Evolutionary conservation across 208 protist genomes (phyloP).

Genomic region (Acanthamoeba sp.): DNA sequence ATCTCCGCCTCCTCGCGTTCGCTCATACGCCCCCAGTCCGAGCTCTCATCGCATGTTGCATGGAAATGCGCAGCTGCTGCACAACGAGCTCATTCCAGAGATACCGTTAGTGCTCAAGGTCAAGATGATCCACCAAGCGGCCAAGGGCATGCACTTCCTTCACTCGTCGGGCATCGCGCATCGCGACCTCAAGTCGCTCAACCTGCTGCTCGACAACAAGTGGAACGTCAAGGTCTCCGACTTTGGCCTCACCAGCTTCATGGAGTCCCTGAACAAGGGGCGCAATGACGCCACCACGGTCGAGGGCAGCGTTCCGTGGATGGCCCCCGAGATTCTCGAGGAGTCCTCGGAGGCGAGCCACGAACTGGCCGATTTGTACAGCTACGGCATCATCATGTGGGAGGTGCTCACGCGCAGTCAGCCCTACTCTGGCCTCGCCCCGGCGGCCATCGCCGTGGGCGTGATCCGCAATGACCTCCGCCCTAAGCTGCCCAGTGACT

Average conservation of each 20-base stretch:
- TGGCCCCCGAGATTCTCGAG: conserved; percentile 59
- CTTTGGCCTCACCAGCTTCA: conserved; percentile 43
- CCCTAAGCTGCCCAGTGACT: conserved; percentile 9
- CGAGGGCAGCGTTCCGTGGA: conserved; percentile 53
- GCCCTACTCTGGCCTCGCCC: conserved; percentile 17
- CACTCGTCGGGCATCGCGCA: conserved; percentile 49
- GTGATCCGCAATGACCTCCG: conserved; percentile 49
- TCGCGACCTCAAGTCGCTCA: conserved; percentile 58
- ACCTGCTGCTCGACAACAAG: conserved; percentile 66
- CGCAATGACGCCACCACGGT: not conserved
- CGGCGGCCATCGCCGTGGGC: conserved; percentile 20
- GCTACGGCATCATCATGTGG: conserved; percentile 71
- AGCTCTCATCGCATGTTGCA: not conserved
- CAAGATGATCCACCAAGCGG: conserved; percentile 56
- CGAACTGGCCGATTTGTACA: conserved; percentile 16
- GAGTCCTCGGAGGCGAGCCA: not conserved
- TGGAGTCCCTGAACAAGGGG: not conserved
- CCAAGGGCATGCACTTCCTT: conserved; percentile 55
- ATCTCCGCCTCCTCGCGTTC: no score
- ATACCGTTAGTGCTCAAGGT: conserved; percentile 40
- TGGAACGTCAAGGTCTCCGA: conserved; percentile 63
- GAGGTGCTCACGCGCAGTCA: conserved; percentile 18
- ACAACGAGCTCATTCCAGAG: conserved; percentile 67
- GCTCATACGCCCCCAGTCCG: no score
- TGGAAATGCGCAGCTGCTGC: not conserved